A percentile compares a stretch with the other conserved stretches of the same genome.
Evolutionary conservation across 2,329 filamentous ascomycete genomes (phyloP).

Genomic region (Didymella lethalis): DNA sequence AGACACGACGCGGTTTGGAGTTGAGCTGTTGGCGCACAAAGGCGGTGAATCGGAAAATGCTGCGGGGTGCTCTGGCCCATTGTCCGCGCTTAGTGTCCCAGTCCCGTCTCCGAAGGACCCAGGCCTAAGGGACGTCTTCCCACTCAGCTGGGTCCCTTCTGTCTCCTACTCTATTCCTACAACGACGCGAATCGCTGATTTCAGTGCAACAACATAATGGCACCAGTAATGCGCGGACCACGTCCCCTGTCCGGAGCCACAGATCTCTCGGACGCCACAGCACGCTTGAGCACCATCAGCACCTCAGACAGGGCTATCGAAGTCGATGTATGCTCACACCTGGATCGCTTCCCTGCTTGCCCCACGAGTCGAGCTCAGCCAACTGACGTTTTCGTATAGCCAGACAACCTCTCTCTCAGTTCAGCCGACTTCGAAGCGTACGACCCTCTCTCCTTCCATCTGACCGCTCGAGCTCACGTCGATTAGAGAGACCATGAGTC

Average conservation of each 20-base stretch:
- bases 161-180: slow-evolving; percentile 17
- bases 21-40: slow-evolving; percentile 9
- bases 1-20: slow-evolving; percentile 6
- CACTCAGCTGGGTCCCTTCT: slow-evolving; percentile 18
- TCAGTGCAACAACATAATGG: slow-evolving; percentile 13
- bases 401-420: slow-evolving; percentile 43
- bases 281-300: not conserved
- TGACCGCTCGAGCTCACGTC: slow-evolving; percentile 27
- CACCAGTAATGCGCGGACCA: not conserved
- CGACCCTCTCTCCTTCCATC: slow-evolving; percentile 14
- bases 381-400: slow-evolving; percentile 33
- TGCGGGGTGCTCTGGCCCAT: slow-evolving; percentile 18
- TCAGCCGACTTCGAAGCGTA: slow-evolving; percentile 45
- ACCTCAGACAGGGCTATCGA: slow-evolving; percentile 6
- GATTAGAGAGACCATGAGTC: slow-evolving; percentile 48
- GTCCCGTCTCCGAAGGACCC: slow-evolving; percentile 18
- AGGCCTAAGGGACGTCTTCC: slow-evolving; percentile 22
- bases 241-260: slow-evolving; percentile 20
- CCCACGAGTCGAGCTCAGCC: slow-evolving; percentile 25
- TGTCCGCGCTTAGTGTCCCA: slow-evolving; percentile 14
- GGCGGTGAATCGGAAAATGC: slow-evolving; percentile 11
- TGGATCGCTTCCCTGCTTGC: slow-evolving; percentile 16
- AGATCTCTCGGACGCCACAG: slow-evolving; percentile 7
- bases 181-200: slow-evolving; percentile 8
- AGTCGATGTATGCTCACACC: slow-evolving; percentile 17